Conservation (phyloP, 345 rosid genomes). For the Nasturtium officinale region DNA sequence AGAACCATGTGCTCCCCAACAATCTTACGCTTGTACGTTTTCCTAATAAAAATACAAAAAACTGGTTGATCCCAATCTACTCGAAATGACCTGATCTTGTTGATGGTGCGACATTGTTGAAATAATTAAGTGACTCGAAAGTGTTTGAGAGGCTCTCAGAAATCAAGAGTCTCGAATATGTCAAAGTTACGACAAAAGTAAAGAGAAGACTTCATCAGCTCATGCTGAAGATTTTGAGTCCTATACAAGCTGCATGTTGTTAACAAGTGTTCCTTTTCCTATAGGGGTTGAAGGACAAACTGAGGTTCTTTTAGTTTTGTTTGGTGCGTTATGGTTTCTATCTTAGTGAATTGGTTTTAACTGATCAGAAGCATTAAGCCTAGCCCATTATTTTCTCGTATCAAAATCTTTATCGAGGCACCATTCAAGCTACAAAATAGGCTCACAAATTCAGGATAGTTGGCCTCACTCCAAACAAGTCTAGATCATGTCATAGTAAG, state of each 20-base stretch:
- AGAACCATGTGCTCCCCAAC: slow-evolving; percentile 46
- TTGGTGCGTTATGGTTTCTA: slow-evolving; percentile 2
- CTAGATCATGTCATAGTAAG: neutral
- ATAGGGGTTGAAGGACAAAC: neutral
- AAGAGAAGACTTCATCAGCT: slow-evolving; percentile 1
- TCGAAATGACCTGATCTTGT: neutral
- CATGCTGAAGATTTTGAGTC: slow-evolving; percentile 2
- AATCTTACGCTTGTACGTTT: slow-evolving; percentile 15
- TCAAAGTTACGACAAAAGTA: neutral
- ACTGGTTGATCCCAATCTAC: slow-evolving; percentile 3
- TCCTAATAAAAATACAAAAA: neutral
- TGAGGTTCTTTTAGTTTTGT: neutral
- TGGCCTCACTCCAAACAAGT: slow-evolving; percentile 1
- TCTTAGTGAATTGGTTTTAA: neutral
- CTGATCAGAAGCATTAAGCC: neutral
- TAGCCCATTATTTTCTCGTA: neutral
- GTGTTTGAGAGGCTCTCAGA: neutral
- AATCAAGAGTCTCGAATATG: neutral
- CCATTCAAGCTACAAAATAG: neutral
- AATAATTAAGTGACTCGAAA: neutral
- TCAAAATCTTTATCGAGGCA: neutral
- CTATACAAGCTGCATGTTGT: neutral
- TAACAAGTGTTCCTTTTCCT: neutral
- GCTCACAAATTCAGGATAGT: slow-evolving; percentile 1
- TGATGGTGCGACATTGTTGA: slow-evolving; percentile 8